Percentiles rank a stretch among this genome's conserved stretches.
Evolutionary conservation across 257 asterid species (phyloP).

Genomic region (Nicotiana undulata): DNA sequence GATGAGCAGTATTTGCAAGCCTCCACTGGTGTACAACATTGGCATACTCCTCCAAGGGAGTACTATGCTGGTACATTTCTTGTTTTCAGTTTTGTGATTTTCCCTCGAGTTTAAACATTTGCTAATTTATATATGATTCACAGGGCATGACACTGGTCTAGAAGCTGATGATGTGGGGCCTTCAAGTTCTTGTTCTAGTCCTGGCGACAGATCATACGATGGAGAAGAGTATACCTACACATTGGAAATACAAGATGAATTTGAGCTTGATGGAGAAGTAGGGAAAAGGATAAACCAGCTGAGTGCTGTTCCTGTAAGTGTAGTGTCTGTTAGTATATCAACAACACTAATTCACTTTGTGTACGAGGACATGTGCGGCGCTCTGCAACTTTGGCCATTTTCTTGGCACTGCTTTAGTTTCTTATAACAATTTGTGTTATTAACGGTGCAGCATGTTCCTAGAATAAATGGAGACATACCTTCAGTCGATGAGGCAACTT

Average conservation of each 20-base stretch:
- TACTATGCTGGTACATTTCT: conserved; percentile 40
- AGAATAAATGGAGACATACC: conserved; percentile 94
- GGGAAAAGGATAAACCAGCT: conserved; percentile 75
- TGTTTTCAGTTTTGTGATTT: neutral
- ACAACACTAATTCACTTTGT: neutral
- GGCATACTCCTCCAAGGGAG: conserved; percentile 47
- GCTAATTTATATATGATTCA: conserved; percentile 11
- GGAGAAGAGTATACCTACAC: conserved; percentile 48
- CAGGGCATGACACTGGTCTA: conserved; percentile 41
- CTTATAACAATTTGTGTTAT: conserved; percentile 12
- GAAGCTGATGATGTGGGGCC: conserved; percentile 47
- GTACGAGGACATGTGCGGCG: neutral
- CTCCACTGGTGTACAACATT: conserved; percentile 35
- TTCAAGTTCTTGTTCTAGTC: conserved; percentile 59
- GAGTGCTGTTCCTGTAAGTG: conserved; percentile 76
- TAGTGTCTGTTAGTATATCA: neutral
- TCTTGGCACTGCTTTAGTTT: neutral
- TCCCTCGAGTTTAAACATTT: neutral
- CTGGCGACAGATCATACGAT: conserved; percentile 59
- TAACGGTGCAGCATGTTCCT: conserved; percentile 75
- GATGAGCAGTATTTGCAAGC: conserved; percentile 34
- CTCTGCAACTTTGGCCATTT: neutral
- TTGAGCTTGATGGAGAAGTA: conserved; percentile 85
- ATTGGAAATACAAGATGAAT: conserved; percentile 75
- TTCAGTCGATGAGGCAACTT: conserved; percentile 83